phyloP scores from a whole-genome alignment of 2,329 filamentous ascomycete genomes.

The Aspergillus puulaauensis region DNA sequence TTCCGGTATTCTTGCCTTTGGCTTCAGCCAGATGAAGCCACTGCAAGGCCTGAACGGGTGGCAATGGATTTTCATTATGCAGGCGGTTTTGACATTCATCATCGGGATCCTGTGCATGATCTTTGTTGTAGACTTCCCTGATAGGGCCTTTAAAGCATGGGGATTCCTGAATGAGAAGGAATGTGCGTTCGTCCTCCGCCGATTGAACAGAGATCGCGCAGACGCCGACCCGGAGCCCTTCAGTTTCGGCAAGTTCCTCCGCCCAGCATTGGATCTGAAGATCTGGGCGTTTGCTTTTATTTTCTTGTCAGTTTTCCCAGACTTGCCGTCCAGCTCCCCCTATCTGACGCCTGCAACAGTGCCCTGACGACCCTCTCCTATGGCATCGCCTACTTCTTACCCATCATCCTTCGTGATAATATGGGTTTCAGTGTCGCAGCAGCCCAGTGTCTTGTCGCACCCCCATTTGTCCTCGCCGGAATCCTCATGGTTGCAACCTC shows the following conservation, averaged over 20 bases:
- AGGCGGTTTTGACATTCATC: conserved; percentile 42
- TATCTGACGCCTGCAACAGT: conserved; percentile 1
- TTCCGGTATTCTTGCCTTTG: conserved; percentile 48
- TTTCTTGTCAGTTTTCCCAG: conserved; percentile 50
- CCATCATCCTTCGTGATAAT: conserved; percentile 64
- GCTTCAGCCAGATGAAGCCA: conserved; percentile 43
- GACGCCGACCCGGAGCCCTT: conserved; percentile 53
- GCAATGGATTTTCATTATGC: conserved; percentile 59
- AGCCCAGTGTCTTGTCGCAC: conserved; percentile 70
- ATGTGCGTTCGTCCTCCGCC: conserved; percentile 50
- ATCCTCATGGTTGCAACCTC: conserved; percentile 61
- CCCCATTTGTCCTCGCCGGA: conserved; percentile 66
- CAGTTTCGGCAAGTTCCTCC: conserved; percentile 47
- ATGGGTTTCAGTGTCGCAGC: conserved; percentile 65
- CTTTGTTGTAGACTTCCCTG: conserved; percentile 41
- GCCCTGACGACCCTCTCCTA: conserved; percentile 69
- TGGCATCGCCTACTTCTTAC: conserved; percentile 74
- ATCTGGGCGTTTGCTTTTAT: conserved; percentile 56
- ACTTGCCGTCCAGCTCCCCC: not conserved
- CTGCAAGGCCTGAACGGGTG: conserved; percentile 46
- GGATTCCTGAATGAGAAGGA: conserved; percentile 41
- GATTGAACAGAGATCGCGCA: conserved; percentile 54
- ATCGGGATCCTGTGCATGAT: conserved; percentile 30
- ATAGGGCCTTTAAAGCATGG: conserved; percentile 31
- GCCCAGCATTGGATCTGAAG: conserved; percentile 50